Conservation (phyloP, 2,329 filamentous ascomycete species). For the Colletotrichum sp. region DNA sequence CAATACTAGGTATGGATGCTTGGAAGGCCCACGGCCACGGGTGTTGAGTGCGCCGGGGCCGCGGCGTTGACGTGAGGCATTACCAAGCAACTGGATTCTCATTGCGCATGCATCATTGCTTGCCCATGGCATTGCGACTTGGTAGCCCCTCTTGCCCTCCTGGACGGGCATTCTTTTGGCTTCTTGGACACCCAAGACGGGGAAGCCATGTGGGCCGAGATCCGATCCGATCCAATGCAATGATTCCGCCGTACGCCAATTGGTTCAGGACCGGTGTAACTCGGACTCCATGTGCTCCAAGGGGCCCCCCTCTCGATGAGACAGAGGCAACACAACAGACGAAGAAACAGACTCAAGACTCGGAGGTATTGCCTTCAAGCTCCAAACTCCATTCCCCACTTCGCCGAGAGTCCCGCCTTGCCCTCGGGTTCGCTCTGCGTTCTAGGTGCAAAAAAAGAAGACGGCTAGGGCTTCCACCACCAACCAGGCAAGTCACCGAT, state of each 20-base stretch:
- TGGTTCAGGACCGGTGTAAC: background rate
- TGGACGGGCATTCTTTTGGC: background rate
- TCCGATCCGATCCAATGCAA: background rate
- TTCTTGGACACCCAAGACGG: background rate
- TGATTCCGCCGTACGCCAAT: background rate
- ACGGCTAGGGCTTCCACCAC: background rate
- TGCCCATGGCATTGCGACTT: background rate
- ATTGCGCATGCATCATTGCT: background rate
- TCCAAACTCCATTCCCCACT: background rate
- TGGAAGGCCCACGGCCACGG: background rate
- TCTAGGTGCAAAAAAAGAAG: background rate
- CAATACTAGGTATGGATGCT: background rate
- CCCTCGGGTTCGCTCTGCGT: background rate
- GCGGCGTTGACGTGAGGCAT: slow-evolving; percentile 13
- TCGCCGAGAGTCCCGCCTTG: background rate
- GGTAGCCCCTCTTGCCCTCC: background rate
- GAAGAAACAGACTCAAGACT: background rate
- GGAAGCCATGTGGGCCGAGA: background rate
- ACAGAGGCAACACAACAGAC: background rate
- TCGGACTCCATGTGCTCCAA: background rate
- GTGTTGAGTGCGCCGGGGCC: background rate
- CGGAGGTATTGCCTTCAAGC: background rate
- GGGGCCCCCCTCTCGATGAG: background rate
- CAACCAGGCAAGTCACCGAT: background rate
- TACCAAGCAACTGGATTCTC: slow-evolving; percentile 13